phyloP scores from a whole-genome alignment of 1,139 yeast species.

The Candida neerlandica region DNA sequence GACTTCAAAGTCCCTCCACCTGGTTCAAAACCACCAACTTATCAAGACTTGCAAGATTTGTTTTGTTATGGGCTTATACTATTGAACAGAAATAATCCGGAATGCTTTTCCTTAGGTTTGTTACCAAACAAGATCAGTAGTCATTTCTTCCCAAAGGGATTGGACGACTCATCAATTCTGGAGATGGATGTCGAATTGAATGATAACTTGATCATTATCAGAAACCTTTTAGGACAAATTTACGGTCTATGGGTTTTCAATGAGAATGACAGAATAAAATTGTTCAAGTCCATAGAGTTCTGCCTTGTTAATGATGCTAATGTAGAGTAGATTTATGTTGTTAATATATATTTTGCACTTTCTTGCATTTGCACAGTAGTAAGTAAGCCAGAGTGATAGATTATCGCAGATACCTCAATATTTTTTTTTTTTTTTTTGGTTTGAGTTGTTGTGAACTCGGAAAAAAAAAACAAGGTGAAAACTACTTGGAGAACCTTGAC shows the following conservation, averaged over 20 bases:
- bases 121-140: conserved; percentile 58
- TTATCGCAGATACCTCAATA: background rate
- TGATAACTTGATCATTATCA: conserved; percentile 78
- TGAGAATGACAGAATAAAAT: conserved; percentile 67
- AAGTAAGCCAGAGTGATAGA: background rate
- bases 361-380: background rate
- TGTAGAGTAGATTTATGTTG: conserved; percentile 4
- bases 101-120: conserved; percentile 80
- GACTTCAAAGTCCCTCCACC: conserved; percentile 41
- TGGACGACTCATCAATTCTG: conserved; percentile 46
- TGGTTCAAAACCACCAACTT: conserved; percentile 24
- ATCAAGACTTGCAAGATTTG: conserved; percentile 47
- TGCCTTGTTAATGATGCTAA: conserved; percentile 45
- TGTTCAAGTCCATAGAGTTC: conserved; percentile 60
- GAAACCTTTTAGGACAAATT: conserved; percentile 73
- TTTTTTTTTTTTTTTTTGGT: background rate
- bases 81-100: conserved; percentile 71
- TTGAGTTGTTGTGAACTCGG: conserved; percentile 3
- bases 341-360: background rate
- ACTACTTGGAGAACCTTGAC: background rate
- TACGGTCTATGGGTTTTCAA: conserved; percentile 91
- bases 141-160: conserved; percentile 42
- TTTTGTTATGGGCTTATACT: conserved; percentile 81
- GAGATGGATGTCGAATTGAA: conserved; percentile 75
- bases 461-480: background rate